phyloP scores from a whole-genome alignment of 495 filamentous ascomycete species.

The Talaromyces borbonicus region DNA sequence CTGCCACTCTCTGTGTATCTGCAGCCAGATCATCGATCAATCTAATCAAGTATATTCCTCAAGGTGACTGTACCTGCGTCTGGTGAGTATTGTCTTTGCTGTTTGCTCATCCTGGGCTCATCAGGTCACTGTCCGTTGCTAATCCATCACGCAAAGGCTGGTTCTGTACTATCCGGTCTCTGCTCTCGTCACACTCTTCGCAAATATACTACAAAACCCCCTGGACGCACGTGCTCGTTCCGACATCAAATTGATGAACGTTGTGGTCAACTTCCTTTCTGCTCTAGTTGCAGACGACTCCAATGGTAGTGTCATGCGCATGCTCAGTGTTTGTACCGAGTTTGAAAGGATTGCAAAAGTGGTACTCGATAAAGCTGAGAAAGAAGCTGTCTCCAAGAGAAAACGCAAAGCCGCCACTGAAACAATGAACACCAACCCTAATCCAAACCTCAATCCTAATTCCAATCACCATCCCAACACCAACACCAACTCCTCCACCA shows the following conservation, averaged over 20 bases:
- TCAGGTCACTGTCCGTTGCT: not conserved
- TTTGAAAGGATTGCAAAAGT: slow-evolving; percentile 92
- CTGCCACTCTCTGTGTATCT: slow-evolving; percentile 81
- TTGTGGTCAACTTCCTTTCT: slow-evolving; percentile 83
- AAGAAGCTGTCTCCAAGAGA: slow-evolving; percentile 61
- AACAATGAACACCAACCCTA: slow-evolving; percentile 14
- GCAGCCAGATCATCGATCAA: slow-evolving; percentile 90
- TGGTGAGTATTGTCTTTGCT: slow-evolving; percentile 72
- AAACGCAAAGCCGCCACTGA: slow-evolving; percentile 64
- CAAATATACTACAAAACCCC: slow-evolving; percentile 94
- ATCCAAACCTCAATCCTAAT: too few species aligned
- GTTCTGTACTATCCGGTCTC: slow-evolving; percentile 97
- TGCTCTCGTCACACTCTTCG: slow-evolving; percentile 88
- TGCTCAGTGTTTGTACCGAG: slow-evolving; percentile 86
- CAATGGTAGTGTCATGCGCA: slow-evolving; percentile 79
- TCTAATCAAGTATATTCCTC: slow-evolving; percentile 89
- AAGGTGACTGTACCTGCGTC: slow-evolving; percentile 88
- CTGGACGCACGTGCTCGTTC: slow-evolving; percentile 78
- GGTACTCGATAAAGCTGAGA: slow-evolving; percentile 84
- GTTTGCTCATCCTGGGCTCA: not conserved
- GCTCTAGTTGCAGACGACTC: slow-evolving; percentile 66
- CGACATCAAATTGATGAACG: slow-evolving; percentile 82
- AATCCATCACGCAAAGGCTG: slow-evolving; percentile 50
- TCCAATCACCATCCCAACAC: too few species aligned
- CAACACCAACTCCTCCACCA: too few species aligned